Conservation (phyloP, 768 basidiomycete species). For the Aureoboletus auriporus region DNA sequence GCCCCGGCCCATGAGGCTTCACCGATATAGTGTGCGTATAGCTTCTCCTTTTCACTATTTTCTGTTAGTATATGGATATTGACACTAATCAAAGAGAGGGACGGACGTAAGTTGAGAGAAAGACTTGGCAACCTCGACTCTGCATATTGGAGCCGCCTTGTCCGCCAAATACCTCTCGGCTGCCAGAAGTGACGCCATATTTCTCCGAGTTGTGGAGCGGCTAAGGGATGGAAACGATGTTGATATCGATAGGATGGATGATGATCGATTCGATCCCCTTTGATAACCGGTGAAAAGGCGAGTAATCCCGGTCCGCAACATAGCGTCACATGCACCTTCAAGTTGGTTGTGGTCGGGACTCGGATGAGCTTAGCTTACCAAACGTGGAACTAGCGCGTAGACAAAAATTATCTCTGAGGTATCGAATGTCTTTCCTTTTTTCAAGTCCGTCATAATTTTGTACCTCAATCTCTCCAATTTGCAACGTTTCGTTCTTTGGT, state of each 20-base stretch:
- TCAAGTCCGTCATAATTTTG: no score
- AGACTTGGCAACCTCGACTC: slow-evolving; percentile 61
- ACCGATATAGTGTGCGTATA: slow-evolving; percentile 70
- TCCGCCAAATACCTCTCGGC: slow-evolving; percentile 73
- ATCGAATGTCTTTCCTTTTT: no score
- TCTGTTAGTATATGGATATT: slow-evolving; percentile 1
- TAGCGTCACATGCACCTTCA: neutral
- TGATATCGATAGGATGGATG: slow-evolving; percentile 11
- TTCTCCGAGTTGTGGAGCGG: slow-evolving; percentile 8
- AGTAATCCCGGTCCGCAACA: slow-evolving; percentile 8
- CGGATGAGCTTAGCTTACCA: no score
- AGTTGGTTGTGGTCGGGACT: no score
- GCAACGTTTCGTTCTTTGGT: no score
- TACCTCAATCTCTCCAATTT: no score
- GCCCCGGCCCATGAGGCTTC: slow-evolving; percentile 82
- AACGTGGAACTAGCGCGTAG: no score
- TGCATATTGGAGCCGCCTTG: slow-evolving; percentile 69
- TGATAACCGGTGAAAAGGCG: slow-evolving; percentile 12
- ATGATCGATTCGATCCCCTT: neutral
- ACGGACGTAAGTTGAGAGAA: slow-evolving; percentile 66
- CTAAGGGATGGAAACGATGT: neutral
- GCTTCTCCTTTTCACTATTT: slow-evolving; percentile 64
- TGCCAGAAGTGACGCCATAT: slow-evolving; percentile 31
- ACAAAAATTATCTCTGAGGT: no score
- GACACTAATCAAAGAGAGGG: neutral